phyloP scores from a whole-genome alignment of 768 basidiomycete genomes.

The Mycena latifolia region DNA sequence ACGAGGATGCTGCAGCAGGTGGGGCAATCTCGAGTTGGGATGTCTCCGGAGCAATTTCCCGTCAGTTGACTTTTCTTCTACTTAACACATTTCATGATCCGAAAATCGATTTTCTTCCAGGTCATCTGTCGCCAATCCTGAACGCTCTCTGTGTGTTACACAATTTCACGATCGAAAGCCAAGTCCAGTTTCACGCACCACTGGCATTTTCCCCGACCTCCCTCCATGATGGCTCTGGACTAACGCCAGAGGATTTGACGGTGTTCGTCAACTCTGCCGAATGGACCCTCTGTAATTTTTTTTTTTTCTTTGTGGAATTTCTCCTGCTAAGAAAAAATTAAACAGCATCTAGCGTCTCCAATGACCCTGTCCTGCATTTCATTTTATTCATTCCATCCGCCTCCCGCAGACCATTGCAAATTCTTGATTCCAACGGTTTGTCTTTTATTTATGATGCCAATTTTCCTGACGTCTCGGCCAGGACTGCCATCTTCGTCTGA shows the following conservation, averaged over 20 bases:
- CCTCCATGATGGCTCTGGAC: conserved; percentile 60
- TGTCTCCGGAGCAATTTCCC: conserved; percentile 67
- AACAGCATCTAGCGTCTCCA: conserved; percentile 90
- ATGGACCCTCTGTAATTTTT: conserved; percentile 86
- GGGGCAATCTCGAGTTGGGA: conserved; percentile 78
- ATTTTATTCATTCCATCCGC: conserved; percentile 87
- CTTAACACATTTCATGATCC: background rate
- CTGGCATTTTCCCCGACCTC: conserved; percentile 79
- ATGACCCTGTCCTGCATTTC: conserved; percentile 95
- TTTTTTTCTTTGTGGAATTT: conserved; percentile 7
- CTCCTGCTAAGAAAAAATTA: conserved; percentile 4
- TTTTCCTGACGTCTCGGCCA: conserved; percentile 40
- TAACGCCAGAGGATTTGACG: conserved; percentile 87
- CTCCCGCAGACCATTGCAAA: conserved; percentile 74
- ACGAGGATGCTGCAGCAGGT: conserved; percentile 86
- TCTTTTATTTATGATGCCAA: conserved; percentile 20
- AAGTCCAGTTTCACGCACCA: conserved; percentile 93
- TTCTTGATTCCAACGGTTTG: conserved; percentile 66
- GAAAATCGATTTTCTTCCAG: conserved; percentile 56
- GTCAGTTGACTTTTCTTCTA: conserved; percentile 62
- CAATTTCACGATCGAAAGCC: conserved; percentile 95
- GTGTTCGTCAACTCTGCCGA: conserved; percentile 97
- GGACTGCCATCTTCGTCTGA: conserved; percentile 62
- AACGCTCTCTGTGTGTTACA: conserved; percentile 74
- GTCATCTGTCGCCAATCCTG: conserved; percentile 76